These are phyloP conservation scores for Sonneratia caseolaris DNA, from an alignment of 345 rosid genomes.

Conservation along the genomic window DNA sequence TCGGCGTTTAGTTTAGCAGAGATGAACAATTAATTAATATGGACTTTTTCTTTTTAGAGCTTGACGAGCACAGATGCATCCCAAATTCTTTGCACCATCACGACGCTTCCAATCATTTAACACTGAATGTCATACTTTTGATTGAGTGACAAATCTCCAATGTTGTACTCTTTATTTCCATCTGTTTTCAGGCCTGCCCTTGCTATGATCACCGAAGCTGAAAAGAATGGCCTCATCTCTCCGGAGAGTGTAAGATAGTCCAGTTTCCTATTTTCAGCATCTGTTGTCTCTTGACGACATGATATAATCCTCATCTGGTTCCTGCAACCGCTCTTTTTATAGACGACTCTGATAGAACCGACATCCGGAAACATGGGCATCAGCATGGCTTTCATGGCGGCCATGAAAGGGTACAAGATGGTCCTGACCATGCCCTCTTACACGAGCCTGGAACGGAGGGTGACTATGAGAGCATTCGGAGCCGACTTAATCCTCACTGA, in stretches of 20 bases:
- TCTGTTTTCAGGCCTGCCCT: slow-evolving; percentile 58
- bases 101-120: too few species aligned
- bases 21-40: too few species aligned
- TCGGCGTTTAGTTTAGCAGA: too few species aligned
- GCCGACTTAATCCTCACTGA: slow-evolving; percentile 89
- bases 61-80: too few species aligned
- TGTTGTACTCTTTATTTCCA: not conserved
- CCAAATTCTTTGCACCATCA: not conserved
- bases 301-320: not conserved
- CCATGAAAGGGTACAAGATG: slow-evolving; percentile 84
- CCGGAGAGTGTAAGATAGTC: slow-evolving; percentile 58
- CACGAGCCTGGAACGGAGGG: slow-evolving; percentile 94
- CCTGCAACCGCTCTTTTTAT: not conserved
- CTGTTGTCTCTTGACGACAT: not conserved
- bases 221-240: slow-evolving; percentile 53
- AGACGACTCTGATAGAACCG: slow-evolving; percentile 91
- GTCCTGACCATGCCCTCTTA: slow-evolving; percentile 95
- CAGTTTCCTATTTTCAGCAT: not conserved
- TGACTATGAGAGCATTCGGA: slow-evolving; percentile 89
- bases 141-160: too few species aligned
- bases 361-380: slow-evolving; percentile 98
- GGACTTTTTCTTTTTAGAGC: too few species aligned
- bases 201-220: slow-evolving; percentile 78
- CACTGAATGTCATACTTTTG: not conserved
- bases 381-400: slow-evolving; percentile 92